phyloP scores from a whole-genome alignment of 306 rosid species.

The Arachis stenosperma region DNA sequence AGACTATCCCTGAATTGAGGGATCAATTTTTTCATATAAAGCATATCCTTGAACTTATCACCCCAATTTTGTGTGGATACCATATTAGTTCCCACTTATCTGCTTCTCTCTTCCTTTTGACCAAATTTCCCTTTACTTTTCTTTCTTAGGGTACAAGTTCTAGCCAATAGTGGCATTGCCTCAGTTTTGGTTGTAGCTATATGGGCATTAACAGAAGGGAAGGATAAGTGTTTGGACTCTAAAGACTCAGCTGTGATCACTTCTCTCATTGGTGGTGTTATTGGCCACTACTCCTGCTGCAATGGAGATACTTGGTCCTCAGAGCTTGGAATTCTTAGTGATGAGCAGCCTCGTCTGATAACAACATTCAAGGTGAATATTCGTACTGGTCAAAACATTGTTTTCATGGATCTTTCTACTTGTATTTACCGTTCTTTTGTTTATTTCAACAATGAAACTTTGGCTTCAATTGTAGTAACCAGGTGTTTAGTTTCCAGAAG shows the following conservation, averaged over 20 bases:
- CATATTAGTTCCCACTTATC: neutral
- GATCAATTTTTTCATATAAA: neutral
- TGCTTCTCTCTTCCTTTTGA: slow-evolving; percentile 27
- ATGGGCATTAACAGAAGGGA: slow-evolving; percentile 61
- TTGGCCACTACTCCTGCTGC: slow-evolving; percentile 92
- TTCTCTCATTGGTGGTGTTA: slow-evolving; percentile 75
- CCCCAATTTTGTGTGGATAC: neutral
- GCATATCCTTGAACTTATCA: neutral
- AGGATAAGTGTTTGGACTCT: slow-evolving; percentile 75
- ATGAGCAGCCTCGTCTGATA: slow-evolving; percentile 77
- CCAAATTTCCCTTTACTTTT: neutral
- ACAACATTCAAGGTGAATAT: slow-evolving; percentile 81
- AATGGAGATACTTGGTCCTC: slow-evolving; percentile 99
- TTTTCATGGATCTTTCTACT: neutral
- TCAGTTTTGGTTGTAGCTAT: slow-evolving; percentile 60
- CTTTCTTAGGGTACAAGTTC: slow-evolving; percentile 78
- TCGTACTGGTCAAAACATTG: slow-evolving; percentile 22
- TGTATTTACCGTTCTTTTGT: slow-evolving; percentile 23
- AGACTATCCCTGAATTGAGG: neutral
- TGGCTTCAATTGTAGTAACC: neutral
- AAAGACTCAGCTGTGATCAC: slow-evolving; percentile 68
- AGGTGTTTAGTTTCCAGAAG: slow-evolving; percentile 6
- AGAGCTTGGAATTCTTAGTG: slow-evolving; percentile 87
- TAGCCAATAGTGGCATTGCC: slow-evolving; percentile 77
- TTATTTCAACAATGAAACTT: slow-evolving; percentile 10